Conservation (phyloP, 768 basidiomycete genomes). For the Rhodotorula kratochvilovae region DNA sequence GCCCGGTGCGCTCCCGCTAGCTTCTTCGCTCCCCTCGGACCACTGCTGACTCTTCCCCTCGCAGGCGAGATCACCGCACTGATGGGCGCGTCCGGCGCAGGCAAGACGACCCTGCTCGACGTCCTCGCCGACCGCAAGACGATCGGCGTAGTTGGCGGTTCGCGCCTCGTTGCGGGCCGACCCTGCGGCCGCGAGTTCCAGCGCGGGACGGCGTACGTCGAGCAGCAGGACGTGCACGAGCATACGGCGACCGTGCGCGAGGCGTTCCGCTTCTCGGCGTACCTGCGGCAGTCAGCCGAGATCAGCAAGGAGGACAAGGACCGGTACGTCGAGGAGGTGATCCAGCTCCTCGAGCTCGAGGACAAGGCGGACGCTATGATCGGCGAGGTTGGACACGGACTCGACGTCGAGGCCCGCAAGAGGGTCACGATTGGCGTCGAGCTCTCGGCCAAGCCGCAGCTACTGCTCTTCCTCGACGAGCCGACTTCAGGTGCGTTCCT, state of each 20-base stretch:
- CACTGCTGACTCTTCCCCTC: neutral
- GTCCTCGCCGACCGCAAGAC: slow-evolving; percentile 59
- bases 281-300: slow-evolving; percentile 41
- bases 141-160: slow-evolving; percentile 71
- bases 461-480: slow-evolving; percentile 54
- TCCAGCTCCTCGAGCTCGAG: slow-evolving; percentile 78
- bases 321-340: slow-evolving; percentile 54
- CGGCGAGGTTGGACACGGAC: slow-evolving; percentile 46
- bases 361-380: slow-evolving; percentile 78
- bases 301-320: slow-evolving; percentile 44
- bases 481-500: slow-evolving; percentile 48
- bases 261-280: slow-evolving; percentile 43
- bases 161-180: slow-evolving; percentile 61
- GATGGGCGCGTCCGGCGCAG: slow-evolving; percentile 80
- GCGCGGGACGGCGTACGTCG: slow-evolving; percentile 60
- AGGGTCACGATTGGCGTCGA: slow-evolving; percentile 66
- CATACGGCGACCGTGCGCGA: slow-evolving; percentile 57
- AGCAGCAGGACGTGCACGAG: slow-evolving; percentile 78
- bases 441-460: slow-evolving; percentile 60
- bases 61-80: slow-evolving; percentile 71
- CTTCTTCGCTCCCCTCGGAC: neutral
- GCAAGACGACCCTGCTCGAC: slow-evolving; percentile 58
- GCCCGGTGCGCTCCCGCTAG: slow-evolving; percentile 50
- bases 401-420: slow-evolving; percentile 44
- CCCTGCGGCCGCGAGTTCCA: slow-evolving; percentile 58